Percentiles rank a stretch among this genome's conserved stretches.
These are phyloP conservation scores for Tremellales sp. DNA, from an alignment of 1,284 basidiomycete species.

Conservation along the genomic window DNA sequence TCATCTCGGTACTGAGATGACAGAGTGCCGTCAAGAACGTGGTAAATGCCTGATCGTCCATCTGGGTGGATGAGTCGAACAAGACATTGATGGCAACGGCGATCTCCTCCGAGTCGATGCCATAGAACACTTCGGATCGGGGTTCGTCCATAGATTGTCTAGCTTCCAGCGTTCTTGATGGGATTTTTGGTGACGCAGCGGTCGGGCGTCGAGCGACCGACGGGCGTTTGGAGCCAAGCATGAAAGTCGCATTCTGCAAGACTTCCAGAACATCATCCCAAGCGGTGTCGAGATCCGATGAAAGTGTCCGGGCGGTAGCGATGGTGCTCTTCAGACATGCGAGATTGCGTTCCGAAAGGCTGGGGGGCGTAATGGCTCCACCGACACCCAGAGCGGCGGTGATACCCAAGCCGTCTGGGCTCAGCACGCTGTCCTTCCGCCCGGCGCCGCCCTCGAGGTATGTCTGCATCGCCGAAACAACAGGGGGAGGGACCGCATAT, in stretches of 20 bases:
- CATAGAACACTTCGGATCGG: constrained; percentile 46
- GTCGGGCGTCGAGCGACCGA: constrained; percentile 11
- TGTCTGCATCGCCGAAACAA: constrained; percentile 75
- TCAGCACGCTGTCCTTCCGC: constrained; percentile 52
- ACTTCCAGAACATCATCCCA: constrained; percentile 91
- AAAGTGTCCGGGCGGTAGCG: constrained; percentile 72
- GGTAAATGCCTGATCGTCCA: constrained; percentile 77
- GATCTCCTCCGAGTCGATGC: constrained; percentile 70
- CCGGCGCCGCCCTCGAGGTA: constrained; percentile 54
- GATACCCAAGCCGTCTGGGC: constrained; percentile 70
- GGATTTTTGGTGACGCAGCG: constrained; percentile 6
- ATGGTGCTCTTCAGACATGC: constrained; percentile 83
- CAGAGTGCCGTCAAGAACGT: constrained; percentile 79
- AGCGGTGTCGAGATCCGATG: constrained; percentile 74
- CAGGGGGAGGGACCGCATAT: constrained; percentile 79
- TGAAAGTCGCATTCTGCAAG: constrained; percentile 87
- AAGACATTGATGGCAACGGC: constrained; percentile 68
- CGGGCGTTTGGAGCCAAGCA: constrained; percentile 59
- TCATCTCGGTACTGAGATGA: constrained; percentile 80
- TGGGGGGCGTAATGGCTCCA: constrained; percentile 55
- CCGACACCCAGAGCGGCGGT: constrained; percentile 40
- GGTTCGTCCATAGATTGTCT: constrained; percentile 9
- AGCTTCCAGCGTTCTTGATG: background rate
- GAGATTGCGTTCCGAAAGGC: constrained; percentile 80
- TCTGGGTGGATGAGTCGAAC: constrained; percentile 74